Conservation (phyloP, 1,284 basidiomycete species). For the Leccinum subspadiceum region DNA sequence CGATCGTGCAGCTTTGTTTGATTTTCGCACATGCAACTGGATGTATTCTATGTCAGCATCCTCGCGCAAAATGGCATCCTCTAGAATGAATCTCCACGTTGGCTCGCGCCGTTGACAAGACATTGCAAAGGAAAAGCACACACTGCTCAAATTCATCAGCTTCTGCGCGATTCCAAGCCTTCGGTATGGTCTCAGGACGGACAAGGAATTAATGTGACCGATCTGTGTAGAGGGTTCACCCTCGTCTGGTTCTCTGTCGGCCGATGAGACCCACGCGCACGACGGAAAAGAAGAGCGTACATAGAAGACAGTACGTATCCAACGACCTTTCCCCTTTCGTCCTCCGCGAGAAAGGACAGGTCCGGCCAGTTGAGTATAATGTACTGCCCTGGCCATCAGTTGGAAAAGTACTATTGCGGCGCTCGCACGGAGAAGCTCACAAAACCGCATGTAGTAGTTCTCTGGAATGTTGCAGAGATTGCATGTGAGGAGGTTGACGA, state of each 20-base stretch:
- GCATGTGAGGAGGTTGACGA: constrained; percentile 45
- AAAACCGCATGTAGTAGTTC: constrained; percentile 86
- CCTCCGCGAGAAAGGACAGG: constrained; percentile 92
- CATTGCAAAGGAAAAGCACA: constrained; percentile 26
- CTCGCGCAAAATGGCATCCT: constrained; percentile 83
- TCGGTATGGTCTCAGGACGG: constrained; percentile 82
- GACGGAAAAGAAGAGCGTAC: constrained; percentile 43
- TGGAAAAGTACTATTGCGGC: constrained; percentile 2
- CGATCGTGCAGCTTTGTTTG: constrained; percentile 81
- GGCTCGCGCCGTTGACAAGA: constrained; percentile 5
- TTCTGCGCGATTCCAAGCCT: constrained; percentile 85
- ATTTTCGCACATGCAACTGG: constrained; percentile 84
- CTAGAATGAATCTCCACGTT: constrained; percentile 39
- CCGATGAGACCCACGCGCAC: constrained; percentile 3
- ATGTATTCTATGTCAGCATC: constrained; percentile 72
- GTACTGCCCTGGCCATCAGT: constrained; percentile 70
- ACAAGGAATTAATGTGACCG: constrained; percentile 91
- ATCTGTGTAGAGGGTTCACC: constrained; percentile 8
- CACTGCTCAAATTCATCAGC: constrained; percentile 86
- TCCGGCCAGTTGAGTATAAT: constrained; percentile 92
- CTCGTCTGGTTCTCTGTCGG: constrained; percentile 26
- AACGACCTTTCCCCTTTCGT: constrained; percentile 84
- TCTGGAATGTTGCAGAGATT: constrained; percentile 87
- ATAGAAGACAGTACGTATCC: constrained; percentile 96
- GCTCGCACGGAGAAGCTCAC: constrained; percentile 45